Percentiles rank a stretch among this genome's conserved stretches.
phyloP scores from a whole-genome alignment of 2,329 filamentous ascomycete genomes.

The Ophiostoma perfectum region DNA sequence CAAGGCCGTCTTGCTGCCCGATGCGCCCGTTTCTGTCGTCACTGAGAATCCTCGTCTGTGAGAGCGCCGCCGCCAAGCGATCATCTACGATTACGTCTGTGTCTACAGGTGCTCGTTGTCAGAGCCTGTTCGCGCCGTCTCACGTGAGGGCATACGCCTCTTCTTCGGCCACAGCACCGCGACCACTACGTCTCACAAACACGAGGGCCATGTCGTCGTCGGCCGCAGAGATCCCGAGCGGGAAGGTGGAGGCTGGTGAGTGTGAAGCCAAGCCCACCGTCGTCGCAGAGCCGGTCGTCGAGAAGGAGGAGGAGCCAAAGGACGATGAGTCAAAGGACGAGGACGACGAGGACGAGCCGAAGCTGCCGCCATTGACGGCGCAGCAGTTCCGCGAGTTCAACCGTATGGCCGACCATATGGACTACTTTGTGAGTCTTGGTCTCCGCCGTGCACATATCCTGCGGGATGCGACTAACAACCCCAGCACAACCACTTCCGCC shows the following conservation, averaged over 20 bases:
- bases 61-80: slow-evolving; percentile 11
- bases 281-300: neutral
- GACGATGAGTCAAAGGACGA: neutral
- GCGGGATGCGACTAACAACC: slow-evolving; percentile 5
- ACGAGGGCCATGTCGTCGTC: slow-evolving; percentile 12
- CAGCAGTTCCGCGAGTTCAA: slow-evolving; percentile 67
- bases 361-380: slow-evolving; percentile 57
- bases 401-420: slow-evolving; percentile 68
- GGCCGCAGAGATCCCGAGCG: neutral
- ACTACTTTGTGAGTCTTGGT: slow-evolving; percentile 56
- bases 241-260: neutral
- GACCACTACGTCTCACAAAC: neutral
- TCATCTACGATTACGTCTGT: neutral
- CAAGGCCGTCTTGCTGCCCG: neutral
- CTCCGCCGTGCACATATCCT: neutral
- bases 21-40: slow-evolving; percentile 11
- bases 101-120: neutral
- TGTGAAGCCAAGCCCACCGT: neutral
- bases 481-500: slow-evolving; percentile 71
- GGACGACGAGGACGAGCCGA: slow-evolving; percentile 3
- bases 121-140: neutral
- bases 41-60: neutral
- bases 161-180: neutral
- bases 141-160: neutral
- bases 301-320: slow-evolving; percentile 15